phyloP scores from a whole-genome alignment of 352 stramenopile genomes.

The Phytophthora pinifolia region DNA sequence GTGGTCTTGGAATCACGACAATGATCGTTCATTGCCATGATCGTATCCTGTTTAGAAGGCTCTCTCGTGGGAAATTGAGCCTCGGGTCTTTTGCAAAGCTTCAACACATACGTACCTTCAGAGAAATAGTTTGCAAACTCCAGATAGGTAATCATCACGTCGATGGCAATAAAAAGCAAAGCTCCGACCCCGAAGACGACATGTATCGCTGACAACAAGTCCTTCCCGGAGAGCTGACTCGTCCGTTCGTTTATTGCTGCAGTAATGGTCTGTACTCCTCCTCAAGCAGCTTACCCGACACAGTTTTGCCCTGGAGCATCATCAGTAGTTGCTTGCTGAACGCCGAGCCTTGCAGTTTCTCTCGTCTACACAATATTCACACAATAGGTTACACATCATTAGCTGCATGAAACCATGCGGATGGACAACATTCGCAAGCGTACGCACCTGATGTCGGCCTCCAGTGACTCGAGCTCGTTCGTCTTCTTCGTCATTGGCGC shows the following conservation, averaged over 20 bases:
- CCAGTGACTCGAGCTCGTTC: constrained; percentile 33
- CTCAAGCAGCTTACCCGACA: constrained; percentile 47
- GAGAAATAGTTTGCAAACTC: too few relatives aligned
- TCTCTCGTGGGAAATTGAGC: too few relatives aligned
- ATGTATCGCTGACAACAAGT: too few relatives aligned
- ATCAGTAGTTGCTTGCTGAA: constrained; percentile 58
- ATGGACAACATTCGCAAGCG: background rate
- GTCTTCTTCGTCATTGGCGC: constrained; percentile 8
- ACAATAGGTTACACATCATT: background rate
- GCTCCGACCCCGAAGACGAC: too few relatives aligned
- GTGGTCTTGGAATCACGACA: too few relatives aligned
- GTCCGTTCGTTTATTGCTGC: constrained; percentile 7
- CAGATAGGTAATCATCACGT: too few relatives aligned
- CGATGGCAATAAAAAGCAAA: too few relatives aligned
- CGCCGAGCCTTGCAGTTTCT: constrained; percentile 42
- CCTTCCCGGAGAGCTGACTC: too few relatives aligned
- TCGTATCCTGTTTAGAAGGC: too few relatives aligned
- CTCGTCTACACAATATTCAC: constrained; percentile 22
- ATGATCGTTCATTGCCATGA: too few relatives aligned
- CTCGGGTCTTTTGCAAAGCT: too few relatives aligned
- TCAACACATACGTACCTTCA: too few relatives aligned
- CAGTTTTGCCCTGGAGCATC: constrained; percentile 59
- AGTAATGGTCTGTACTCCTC: constrained; percentile 46
- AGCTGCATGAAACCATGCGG: background rate
- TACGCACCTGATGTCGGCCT: constrained; percentile 51